Percentiles rank a stretch among this genome's conserved stretches.
These are phyloP conservation scores for Penicillium hordei DNA, from an alignment of 2,329 filamentous ascomycete genomes.

Conservation along the genomic window DNA sequence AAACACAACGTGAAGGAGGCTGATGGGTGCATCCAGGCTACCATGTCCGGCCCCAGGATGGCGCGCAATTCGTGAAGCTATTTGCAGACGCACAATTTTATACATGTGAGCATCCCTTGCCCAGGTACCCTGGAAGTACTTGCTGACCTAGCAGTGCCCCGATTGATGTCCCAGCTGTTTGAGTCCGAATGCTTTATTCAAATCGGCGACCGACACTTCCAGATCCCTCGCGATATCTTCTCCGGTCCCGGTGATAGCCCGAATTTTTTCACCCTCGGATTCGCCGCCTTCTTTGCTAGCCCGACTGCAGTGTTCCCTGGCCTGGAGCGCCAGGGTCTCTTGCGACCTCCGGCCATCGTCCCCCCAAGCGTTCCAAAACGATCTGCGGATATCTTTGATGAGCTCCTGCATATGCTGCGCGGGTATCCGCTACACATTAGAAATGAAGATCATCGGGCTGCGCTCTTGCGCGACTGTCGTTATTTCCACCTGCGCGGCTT, in stretches of 20 bases:
- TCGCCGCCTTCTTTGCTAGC: constrained; percentile 80
- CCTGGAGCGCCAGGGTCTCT: constrained; percentile 71
- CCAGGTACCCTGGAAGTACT: neutral
- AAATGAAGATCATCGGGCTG: constrained; percentile 71
- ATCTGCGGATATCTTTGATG: constrained; percentile 78
- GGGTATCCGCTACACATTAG: constrained; percentile 80
- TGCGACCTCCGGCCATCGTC: constrained; percentile 81
- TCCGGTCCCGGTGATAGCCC: constrained; percentile 82
- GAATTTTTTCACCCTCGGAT: constrained; percentile 93
- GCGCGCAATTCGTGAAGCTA: constrained; percentile 83
- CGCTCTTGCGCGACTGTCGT: constrained; percentile 78
- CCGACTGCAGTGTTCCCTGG: constrained; percentile 83
- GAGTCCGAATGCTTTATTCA: constrained; percentile 89
- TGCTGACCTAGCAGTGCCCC: constrained; percentile 63
- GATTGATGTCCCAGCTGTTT: constrained; percentile 85
- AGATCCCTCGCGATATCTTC: constrained; percentile 86
- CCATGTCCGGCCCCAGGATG: constrained; percentile 77
- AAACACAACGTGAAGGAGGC: neutral
- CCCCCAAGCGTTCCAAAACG: constrained; percentile 79
- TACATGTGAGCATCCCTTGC: constrained; percentile 58
- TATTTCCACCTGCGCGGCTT: constrained; percentile 93
- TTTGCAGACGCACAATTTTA: constrained; percentile 97
- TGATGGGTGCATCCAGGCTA: constrained; percentile 57
- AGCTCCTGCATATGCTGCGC: constrained; percentile 76
- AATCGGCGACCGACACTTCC: constrained; percentile 83